phyloP scores from a whole-genome alignment of 768 basidiomycete genomes.

The Antrodiella citrinella region DNA sequence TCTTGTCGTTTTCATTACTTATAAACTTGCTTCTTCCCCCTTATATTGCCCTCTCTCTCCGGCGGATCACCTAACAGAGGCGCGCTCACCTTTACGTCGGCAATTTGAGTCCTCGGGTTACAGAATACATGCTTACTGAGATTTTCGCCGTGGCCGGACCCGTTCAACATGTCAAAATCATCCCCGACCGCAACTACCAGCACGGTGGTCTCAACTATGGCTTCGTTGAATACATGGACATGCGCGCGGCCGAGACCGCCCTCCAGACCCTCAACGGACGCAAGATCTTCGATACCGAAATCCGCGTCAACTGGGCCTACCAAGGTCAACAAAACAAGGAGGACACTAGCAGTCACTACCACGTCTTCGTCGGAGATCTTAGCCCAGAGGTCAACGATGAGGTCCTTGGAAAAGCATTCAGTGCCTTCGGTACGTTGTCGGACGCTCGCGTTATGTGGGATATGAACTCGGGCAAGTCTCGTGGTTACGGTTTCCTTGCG shows the following conservation, averaged over 20 bases:
- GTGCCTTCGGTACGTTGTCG: constrained; percentile 91
- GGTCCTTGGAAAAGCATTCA: constrained; percentile 93
- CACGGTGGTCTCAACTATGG: constrained; percentile 99
- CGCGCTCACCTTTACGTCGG: constrained; percentile 98
- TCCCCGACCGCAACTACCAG: constrained; percentile 98
- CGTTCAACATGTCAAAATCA: constrained; percentile 99
- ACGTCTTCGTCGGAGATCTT: constrained; percentile 99
- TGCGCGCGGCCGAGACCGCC: constrained; percentile 98
- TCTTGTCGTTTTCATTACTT: no score
- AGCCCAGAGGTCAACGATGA: constrained; percentile 98
- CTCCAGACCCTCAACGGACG: constrained; percentile 96
- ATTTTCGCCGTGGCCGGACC: constrained; percentile 95
- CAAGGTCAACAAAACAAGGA: constrained; percentile 98
- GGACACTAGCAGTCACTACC: constrained; percentile 94
- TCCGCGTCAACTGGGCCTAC: constrained; percentile 99
- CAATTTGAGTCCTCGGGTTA: constrained; percentile 94
- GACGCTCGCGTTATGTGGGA: constrained; percentile 99
- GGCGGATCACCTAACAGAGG: constrained; percentile 38
- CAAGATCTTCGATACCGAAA: constrained; percentile 99
- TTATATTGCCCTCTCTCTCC: constrained; percentile 14
- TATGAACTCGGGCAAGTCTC: constrained; percentile 98
- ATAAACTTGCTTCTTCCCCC: constrained; percentile 7
- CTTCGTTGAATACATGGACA: constrained; percentile 98
- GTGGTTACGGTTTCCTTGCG: constrained; percentile 96
- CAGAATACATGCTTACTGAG: constrained; percentile 98